A percentile compares a stretch with the other conserved stretches of the same genome.
Evolutionary conservation across 129 eudicot species (phyloP).

Genomic region (Arctium minus): DNA sequence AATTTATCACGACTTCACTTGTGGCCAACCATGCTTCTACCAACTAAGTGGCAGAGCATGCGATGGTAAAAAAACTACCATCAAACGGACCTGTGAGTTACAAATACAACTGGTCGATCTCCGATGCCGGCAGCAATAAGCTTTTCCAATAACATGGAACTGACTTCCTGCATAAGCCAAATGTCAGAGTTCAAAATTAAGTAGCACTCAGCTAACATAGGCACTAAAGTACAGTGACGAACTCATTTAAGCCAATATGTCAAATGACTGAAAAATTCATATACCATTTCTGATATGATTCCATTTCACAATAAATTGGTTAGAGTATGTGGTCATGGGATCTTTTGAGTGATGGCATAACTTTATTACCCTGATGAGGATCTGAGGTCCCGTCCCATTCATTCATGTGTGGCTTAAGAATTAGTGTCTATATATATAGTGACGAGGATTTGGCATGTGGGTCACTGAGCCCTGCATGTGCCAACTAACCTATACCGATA

Average conservation of each 20-base stretch:
- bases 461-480: background rate
- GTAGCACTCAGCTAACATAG: background rate
- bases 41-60: background rate
- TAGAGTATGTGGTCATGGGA: background rate
- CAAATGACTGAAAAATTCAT: background rate
- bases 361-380: background rate
- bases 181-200: background rate
- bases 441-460: background rate
- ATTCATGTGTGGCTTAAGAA: background rate
- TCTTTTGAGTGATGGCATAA: background rate
- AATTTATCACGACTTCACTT: background rate
- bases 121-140: conserved; percentile 96
- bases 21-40: background rate
- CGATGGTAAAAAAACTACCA: background rate
- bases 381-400: background rate
- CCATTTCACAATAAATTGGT: background rate
- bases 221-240: background rate
- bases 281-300: background rate
- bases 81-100: conserved; percentile 76
- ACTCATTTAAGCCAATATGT: too few species aligned
- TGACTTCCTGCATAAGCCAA: conserved; percentile 67
- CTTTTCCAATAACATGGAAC: conserved; percentile 83
- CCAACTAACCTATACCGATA: background rate
- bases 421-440: background rate
- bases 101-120: conserved; percentile 88